Evolutionary conservation across 768 basidiomycete species (phyloP), one percentile per base, ranked within the genome.

Genomic region (Naganishia vishniacii): DNA sequence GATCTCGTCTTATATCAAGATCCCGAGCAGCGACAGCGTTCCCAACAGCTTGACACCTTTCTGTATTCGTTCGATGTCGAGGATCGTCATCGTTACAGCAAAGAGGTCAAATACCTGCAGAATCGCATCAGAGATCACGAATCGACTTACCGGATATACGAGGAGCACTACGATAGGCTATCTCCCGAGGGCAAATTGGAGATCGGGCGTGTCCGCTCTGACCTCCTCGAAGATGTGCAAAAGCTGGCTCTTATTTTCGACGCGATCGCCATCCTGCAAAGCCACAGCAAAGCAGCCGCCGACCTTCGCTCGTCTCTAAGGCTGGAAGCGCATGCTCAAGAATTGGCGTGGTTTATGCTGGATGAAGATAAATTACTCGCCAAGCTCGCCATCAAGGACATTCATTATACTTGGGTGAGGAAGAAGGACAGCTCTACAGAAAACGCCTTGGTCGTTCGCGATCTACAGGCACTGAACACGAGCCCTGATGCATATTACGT

Each of bases 321-420:
- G 58, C 78, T 94, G 31, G 86, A 88, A 65, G 87, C 90, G 0
- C 85, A 85, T 6, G 90, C 90, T 0, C 83, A 85, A 6, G 88
- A 91, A 74, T 86, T 98, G 48, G 90, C 88, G 0, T 98, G 92
- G 91, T 83, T 82, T 65, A 92, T 97, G 89, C 78, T 94, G 16
- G 87, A 87, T 71, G 66, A 72, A 9, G 83, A 86, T 47, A 84
- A 86, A 45, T 80, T 93, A 46, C 81, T 94, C 1, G 86, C 89
- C 41, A 94, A 95, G 78, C 81, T 95, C 46, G 87, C 87, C n/a
- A 83, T 93, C 47, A 83, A 85, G 56, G 82, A 84, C 59, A 87
- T 87, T 68, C 80, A 88, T 67, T 92, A 88, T 74, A 84, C 84
- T 42, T 91, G 89, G 88, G 80, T 90, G 45, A 88, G 83, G 74